Conservation (phyloP, 2,329 filamentous ascomycete species). For the Talaromyces sp. region DNA sequence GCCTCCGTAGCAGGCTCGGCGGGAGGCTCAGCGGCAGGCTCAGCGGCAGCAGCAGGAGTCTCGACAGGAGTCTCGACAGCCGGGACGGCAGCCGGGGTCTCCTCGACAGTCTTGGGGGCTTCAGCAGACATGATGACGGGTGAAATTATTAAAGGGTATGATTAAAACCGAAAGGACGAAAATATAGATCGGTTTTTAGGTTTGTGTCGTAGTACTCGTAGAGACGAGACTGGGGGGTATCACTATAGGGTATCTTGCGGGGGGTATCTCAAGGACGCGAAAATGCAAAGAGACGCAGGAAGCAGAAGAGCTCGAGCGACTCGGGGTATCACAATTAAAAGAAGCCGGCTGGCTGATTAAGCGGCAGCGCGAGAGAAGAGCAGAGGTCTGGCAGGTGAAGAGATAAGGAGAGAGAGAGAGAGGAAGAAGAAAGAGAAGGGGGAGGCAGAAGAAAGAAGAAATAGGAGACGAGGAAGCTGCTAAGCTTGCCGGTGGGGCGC, state of each 20-base stretch:
- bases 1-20: conserved; percentile 12
- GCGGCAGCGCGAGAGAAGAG: conserved; percentile 15
- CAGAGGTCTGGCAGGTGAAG: conserved; percentile 18
- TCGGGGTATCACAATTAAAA: conserved; percentile 32
- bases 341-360: conserved; percentile 19
- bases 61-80: conserved; percentile 66
- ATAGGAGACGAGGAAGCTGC: conserved; percentile 16
- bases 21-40: conserved; percentile 13
- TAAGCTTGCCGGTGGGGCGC: neutral
- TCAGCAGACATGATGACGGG: conserved; percentile 61
- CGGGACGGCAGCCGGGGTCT: conserved; percentile 47
- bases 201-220: conserved; percentile 4
- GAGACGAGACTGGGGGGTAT: conserved; percentile 12
- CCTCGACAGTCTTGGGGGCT: conserved; percentile 65
- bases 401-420: conserved; percentile 11
- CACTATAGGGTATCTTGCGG: conserved; percentile 21
- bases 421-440: conserved; percentile 19
- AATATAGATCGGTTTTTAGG: neutral
- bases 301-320: conserved; percentile 32
- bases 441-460: conserved; percentile 23
- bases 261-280: conserved; percentile 33
- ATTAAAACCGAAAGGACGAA: neutral
- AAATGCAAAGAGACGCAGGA: conserved; percentile 21
- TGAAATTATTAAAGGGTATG: conserved; percentile 9
- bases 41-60: conserved; percentile 42